phyloP scores from a whole-genome alignment of 768 basidiomycete genomes.

The Serendipita sp. region DNA sequence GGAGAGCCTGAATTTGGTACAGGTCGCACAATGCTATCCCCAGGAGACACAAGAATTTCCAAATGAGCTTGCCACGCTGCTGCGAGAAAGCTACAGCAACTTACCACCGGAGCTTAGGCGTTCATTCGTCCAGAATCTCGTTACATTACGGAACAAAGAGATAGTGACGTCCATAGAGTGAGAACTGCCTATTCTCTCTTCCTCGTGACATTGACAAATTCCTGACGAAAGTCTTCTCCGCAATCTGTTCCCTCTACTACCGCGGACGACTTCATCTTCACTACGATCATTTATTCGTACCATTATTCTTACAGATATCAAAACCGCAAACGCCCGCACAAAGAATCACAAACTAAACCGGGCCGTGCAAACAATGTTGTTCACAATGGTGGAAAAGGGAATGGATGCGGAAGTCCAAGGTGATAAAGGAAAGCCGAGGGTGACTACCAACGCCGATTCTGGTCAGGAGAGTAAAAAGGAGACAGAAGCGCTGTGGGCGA shows the following conservation, averaged over 20 bases:
- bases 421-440: conserved; percentile 64
- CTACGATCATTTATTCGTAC: conserved; percentile 77
- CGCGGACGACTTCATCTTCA: conserved; percentile 76
- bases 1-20: neutral
- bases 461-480: conserved; percentile 25
- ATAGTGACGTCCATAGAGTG: conserved; percentile 88
- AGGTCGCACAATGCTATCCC: conserved; percentile 91
- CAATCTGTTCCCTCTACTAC: conserved; percentile 85
- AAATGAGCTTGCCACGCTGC: conserved; percentile 54
- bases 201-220: neutral
- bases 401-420: conserved; percentile 69
- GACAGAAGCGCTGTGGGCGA: conserved; percentile 95
- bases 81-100: conserved; percentile 62
- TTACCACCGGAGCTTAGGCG: conserved; percentile 71
- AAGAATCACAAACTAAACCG: conserved; percentile 95
- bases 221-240: conserved; percentile 52
- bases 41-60: conserved; percentile 80
- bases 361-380: conserved; percentile 89
- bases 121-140: conserved; percentile 75
- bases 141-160: conserved; percentile 84
- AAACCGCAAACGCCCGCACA: conserved; percentile 70
- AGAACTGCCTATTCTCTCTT: conserved; percentile 19
- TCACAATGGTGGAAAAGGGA: conserved; percentile 88
- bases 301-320: conserved; percentile 87
- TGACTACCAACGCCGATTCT: conserved; percentile 24